Evolutionary conservation across 805 yeast genomes (phyloP).

Genomic region (Candida chilensis): DNA sequence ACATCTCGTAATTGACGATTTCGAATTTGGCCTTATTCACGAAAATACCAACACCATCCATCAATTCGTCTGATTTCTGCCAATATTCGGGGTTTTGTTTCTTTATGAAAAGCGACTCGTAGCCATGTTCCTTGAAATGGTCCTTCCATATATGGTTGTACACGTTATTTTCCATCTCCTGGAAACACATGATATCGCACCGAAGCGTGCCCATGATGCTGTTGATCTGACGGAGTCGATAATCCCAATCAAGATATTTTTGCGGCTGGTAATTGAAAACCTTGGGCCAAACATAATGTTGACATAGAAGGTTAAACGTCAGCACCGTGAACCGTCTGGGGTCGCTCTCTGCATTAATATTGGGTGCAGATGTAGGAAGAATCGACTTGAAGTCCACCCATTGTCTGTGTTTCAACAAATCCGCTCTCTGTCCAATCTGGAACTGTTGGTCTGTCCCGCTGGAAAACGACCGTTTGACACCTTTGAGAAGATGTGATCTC

Average conservation of each 20-base stretch:
- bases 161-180: conserved; percentile 38
- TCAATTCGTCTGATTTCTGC: conserved; percentile 30
- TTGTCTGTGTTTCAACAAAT: too few species aligned
- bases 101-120: conserved; percentile 34
- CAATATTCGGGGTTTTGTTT: conserved; percentile 48
- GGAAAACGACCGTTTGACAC: too few species aligned
- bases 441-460: too few species aligned
- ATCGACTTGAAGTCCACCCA: too few species aligned
- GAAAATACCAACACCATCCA: conserved; percentile 57
- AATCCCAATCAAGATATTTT: conserved; percentile 37
- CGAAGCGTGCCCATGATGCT: conserved; percentile 21
- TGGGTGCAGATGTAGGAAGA: too few species aligned
- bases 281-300: conserved; percentile 52
- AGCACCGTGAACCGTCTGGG: conserved; percentile 25
- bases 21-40: conserved; percentile 40
- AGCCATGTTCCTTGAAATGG: conserved; percentile 20
- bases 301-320: conserved; percentile 38
- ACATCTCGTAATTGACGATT: conserved; percentile 15
- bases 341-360: too few species aligned
- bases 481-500: too few species aligned
- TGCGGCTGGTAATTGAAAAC: conserved; percentile 43
- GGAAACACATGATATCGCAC: conserved; percentile 54
- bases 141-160: conserved; percentile 29
- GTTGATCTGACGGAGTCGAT: conserved; percentile 34
- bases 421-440: too few species aligned